Evolutionary conservation across 1,284 basidiomycete genomes (phyloP).

Genomic region (Irpex sp.): DNA sequence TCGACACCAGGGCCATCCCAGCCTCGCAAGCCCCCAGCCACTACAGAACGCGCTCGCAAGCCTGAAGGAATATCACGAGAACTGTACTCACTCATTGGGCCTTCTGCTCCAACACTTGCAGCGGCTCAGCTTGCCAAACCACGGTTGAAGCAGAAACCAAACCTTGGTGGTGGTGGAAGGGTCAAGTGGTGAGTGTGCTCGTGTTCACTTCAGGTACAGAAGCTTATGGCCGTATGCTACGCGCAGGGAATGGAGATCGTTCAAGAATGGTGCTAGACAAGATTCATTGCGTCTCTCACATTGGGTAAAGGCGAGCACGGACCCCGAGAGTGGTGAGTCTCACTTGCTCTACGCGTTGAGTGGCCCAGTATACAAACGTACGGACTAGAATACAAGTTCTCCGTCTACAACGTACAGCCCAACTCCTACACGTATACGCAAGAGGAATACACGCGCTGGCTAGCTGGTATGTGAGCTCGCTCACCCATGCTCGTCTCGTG

Average conservation of each 20-base stretch:
- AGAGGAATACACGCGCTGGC: slow-evolving; percentile 84
- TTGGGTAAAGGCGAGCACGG: slow-evolving; percentile 63
- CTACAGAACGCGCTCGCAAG: slow-evolving; percentile 45
- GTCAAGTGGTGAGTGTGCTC: slow-evolving; percentile 55
- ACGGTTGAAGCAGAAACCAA: slow-evolving; percentile 84
- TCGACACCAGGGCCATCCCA: slow-evolving; percentile 38
- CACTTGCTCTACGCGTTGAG: not conserved
- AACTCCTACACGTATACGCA: slow-evolving; percentile 80
- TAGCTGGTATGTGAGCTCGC: slow-evolving; percentile 55
- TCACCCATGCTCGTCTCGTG: not conserved
- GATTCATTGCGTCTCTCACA: slow-evolving; percentile 62
- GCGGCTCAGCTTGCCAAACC: slow-evolving; percentile 69
- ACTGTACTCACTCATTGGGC: slow-evolving; percentile 91
- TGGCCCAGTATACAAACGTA: not conserved
- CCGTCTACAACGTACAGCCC: slow-evolving; percentile 75
- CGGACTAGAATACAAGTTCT: slow-evolving; percentile 69
- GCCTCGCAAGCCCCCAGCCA: slow-evolving; percentile 33
- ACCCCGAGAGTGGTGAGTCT: slow-evolving; percentile 50
- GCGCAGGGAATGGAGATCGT: slow-evolving; percentile 70
- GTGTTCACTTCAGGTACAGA: not conserved
- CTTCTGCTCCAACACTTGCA: slow-evolving; percentile 81
- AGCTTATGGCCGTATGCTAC: not conserved
- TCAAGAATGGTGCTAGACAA: slow-evolving; percentile 62
- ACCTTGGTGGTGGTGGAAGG: slow-evolving; percentile 54
- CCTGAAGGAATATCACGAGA: slow-evolving; percentile 92